Evolutionary conservation across 2,329 filamentous ascomycete genomes (phyloP), one percentile per base, ranked within the genome.

Genomic region (Harringtonia lauricola): DNA sequence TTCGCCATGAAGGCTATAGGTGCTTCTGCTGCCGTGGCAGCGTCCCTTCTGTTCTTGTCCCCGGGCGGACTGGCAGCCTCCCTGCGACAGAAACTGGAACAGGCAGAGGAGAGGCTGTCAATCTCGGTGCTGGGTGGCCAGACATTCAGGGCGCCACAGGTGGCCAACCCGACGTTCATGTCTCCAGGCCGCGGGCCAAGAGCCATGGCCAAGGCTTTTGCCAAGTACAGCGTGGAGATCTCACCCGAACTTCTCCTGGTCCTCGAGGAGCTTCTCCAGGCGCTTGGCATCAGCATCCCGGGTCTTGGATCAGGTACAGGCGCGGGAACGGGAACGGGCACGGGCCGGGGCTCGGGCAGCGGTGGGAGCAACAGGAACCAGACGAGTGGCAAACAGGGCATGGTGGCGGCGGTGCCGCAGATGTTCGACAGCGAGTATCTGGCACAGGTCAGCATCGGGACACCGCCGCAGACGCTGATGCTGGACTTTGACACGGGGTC

Each of bases 401-500:
- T 59, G 62, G 31, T 66, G 46, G 64, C 62, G 3, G 45, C 59
- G 21, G 63, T 66, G 17, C 66, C 61, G 17, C 59, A 68, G 47
- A 52, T 60, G n/a, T 59, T 64, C 41, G 72, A 76, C 49, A 55
- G 57, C 19, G 66, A 72, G 49, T 77, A 76, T 47, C 60, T 76
- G 36, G 68, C 67, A 28, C 75, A 78, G 1, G 78, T 84, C 43
- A 71, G 66, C 19, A 66, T 83, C 54, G 81, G 79, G 45, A 67
- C 51, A 2, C 61, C 60, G 29, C 55, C 60, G 10, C 71, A 74
- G 51, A 76, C 66, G 8, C 53, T 84, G 53, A 71, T 74, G 51
- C 64, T 84, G 51, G 74, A 83, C 57, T 76, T 83, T 51, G 80
- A 84, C 54, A 84, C 80, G 31, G 80, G 79, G 21, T 81, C 75